Conservation (phyloP, 345 rosid genomes). For the Eucalyptus pauciflora region DNA sequence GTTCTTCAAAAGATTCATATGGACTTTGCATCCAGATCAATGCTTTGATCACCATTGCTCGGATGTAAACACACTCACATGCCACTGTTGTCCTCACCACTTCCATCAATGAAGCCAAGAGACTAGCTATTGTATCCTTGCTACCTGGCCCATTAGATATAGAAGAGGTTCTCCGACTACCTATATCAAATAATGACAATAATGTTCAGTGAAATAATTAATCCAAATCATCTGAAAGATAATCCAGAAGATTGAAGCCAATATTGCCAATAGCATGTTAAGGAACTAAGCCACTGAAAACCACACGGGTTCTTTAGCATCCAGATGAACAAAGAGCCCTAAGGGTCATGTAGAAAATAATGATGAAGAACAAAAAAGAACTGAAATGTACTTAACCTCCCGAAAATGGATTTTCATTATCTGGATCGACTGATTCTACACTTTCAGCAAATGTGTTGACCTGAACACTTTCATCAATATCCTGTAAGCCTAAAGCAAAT, state of each 20-base stretch:
- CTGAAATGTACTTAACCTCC: conserved; percentile 39
- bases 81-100: conserved; percentile 99
- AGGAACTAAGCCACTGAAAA: not conserved
- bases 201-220: not conserved
- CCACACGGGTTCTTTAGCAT: not conserved
- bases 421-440: conserved; percentile 57
- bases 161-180: conserved; percentile 54
- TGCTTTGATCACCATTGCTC: conserved; percentile 98
- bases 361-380: not conserved
- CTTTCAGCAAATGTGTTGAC: conserved; percentile 47
- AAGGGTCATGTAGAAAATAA: not conserved
- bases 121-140: conserved; percentile 86
- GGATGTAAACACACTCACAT: conserved; percentile 96
- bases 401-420: conserved; percentile 67
- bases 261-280: not conserved
- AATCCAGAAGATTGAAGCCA: not conserved
- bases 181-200: conserved; percentile 10
- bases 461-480: conserved; percentile 82
- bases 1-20: conserved; percentile 83
- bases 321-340: not conserved
- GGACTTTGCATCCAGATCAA: conserved; percentile 99
- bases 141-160: conserved; percentile 51
- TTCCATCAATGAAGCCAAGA: conserved; percentile 94
- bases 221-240: not conserved
- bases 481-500: conserved; percentile 80